phyloP scores from a whole-genome alignment of 2,329 filamentous ascomycete genomes.

The Cryphonectria parasitica region DNA sequence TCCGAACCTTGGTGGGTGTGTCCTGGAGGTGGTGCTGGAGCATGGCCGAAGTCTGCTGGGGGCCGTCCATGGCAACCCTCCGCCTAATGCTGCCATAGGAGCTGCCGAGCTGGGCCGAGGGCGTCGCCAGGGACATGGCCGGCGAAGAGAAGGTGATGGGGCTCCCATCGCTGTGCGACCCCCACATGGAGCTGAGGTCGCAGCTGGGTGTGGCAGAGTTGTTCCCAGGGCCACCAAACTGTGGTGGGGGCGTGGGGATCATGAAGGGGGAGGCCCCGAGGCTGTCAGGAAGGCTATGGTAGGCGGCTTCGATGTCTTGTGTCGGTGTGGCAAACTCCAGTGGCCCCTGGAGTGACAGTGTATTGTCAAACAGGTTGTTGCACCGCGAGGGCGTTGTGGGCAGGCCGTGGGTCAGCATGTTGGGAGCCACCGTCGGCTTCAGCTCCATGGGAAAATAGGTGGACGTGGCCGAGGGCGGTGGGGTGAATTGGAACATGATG shows the following conservation, averaged over 20 bases:
- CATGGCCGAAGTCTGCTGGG: conserved; percentile 26
- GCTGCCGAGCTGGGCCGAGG: conserved; percentile 18
- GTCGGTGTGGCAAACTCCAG: conserved; percentile 25
- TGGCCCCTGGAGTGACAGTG: conserved; percentile 14
- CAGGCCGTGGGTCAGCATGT: conserved; percentile 23
- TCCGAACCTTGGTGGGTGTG: conserved; percentile 19
- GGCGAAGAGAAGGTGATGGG: conserved; percentile 27
- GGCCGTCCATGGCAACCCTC: conserved; percentile 26
- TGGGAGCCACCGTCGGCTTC: conserved; percentile 26
- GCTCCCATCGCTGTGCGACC: conserved; percentile 23
- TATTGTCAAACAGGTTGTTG: conserved; percentile 9
- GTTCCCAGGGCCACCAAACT: conserved; percentile 12
- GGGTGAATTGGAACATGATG: conserved; percentile 27
- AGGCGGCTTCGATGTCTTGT: conserved; percentile 20
- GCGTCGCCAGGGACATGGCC: conserved; percentile 21
- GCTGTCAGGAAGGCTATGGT: conserved; percentile 15
- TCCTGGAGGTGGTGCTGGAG: conserved; percentile 24
- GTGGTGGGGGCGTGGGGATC: conserved; percentile 23
- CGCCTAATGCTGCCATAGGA: conserved; percentile 24
- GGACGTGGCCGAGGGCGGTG: conserved; percentile 20
- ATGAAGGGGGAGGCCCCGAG: conserved; percentile 18
- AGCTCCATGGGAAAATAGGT: conserved; percentile 24
- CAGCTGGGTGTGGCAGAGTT: conserved; percentile 9
- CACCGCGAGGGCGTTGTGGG: conserved; percentile 25
- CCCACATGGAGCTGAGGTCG: conserved; percentile 27